Evolutionary conservation across 2,329 filamentous ascomycete genomes (phyloP).

Genomic region (Penicillium glabrum): DNA sequence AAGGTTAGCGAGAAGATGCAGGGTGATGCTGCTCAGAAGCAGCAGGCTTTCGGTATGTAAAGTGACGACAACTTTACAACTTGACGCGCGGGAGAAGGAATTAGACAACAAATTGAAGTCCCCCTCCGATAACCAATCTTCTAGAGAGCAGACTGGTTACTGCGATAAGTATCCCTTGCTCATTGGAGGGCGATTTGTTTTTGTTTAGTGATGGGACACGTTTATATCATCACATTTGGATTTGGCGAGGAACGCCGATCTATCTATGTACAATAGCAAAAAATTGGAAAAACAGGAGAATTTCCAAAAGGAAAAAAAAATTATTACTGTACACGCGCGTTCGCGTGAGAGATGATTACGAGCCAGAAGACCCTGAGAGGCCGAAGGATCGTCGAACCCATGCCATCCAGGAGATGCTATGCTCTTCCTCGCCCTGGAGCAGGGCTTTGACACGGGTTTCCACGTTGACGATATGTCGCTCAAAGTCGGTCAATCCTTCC

Average conservation of each 20-base stretch:
- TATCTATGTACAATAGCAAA: slow-evolving; percentile 28
- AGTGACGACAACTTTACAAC: slow-evolving; percentile 2
- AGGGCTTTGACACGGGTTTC: slow-evolving; percentile 65
- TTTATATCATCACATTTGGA: slow-evolving; percentile 23
- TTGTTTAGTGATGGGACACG: slow-evolving; percentile 15
- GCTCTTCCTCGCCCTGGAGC: slow-evolving; percentile 63
- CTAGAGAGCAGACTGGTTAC: neutral
- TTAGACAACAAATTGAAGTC: neutral
- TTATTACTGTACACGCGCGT: slow-evolving; percentile 16
- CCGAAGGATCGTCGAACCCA: slow-evolving; percentile 46
- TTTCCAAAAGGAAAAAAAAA: slow-evolving; percentile 18
- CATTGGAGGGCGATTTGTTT: neutral
- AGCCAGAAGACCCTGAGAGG: slow-evolving; percentile 9
- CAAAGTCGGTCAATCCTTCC: slow-evolving; percentile 76
- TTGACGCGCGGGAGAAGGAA: neutral
- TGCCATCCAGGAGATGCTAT: slow-evolving; percentile 61
- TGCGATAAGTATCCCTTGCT: neutral
- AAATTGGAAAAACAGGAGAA: slow-evolving; percentile 15
- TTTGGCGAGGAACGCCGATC: slow-evolving; percentile 16
- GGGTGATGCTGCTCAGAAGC: slow-evolving; percentile 71
- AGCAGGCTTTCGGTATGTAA: slow-evolving; percentile 56
- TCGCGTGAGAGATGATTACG: neutral
- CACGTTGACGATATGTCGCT: slow-evolving; percentile 71
- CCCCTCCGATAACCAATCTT: neutral
- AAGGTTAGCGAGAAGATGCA: slow-evolving; percentile 98